Base-by-base conservation (phyloP, 208 protist genomes). In the Leishmania turanica region DNA sequence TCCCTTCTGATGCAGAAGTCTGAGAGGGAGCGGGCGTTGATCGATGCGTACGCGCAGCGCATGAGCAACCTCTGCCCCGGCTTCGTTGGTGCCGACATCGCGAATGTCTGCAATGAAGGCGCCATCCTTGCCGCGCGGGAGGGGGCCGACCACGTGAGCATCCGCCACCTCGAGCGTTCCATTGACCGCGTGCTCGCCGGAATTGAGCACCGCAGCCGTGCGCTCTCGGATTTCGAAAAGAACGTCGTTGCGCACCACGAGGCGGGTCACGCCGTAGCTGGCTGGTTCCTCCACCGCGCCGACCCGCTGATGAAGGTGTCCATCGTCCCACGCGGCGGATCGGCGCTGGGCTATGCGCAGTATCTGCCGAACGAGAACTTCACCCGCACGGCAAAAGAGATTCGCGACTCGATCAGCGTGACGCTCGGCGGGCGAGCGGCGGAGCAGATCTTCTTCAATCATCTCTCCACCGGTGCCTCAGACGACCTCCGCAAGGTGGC, bases 301-400 rank as follows among this genome's bases (percentile, higher is more conserved):
- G 94, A 99, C 73, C 99, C 99, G 58, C 89, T 99, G 40, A 95
- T 99, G 77, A 99, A 99, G 83, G 98, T 99, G 40, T 99, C 98
- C 11, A 99, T 99, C 68, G 95, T 99, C 54, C 99, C 99, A 27
- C 90, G 99, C 64, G 98, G 98, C 9, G 84, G 88, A 45, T 98
- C 90, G 24, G 98, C 98, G 27, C 91, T 99, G 3, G 99, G 99
- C 56, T 99, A 99, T 86, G 98, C 99, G 64, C 99, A 99, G 92
- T 99, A 99, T 80, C 92, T 99, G 56, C 99, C 99, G 27, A 96
- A 97, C 77, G 99, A 99, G 71, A 94, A 92, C 47, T 88, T 91
- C 82, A 92, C 98, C 19, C 94, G 96, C 75, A 99, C 97, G 15
- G 87, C 93, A 60, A 90, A 97, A 49, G 96, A 99, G 83, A 80